phyloP scores from a whole-genome alignment of 75 land plant genomes.

The Selaginella moellendorffii region DNA sequence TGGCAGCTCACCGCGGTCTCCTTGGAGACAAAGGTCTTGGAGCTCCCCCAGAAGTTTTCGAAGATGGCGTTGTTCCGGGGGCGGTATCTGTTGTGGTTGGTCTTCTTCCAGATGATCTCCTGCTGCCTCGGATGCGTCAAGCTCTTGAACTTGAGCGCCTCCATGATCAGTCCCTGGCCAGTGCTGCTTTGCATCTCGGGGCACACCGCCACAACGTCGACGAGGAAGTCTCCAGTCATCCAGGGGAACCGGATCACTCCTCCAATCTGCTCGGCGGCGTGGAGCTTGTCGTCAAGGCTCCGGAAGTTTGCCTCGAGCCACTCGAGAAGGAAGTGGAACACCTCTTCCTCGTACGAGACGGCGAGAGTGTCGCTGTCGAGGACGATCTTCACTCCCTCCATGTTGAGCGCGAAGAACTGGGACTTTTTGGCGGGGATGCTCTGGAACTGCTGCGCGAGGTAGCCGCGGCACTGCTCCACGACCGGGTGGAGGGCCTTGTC shows the following conservation, averaged over 20 bases:
- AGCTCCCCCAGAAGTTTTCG: constrained; percentile 33
- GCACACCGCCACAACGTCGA: constrained; percentile 21
- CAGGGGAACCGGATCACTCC: constrained; percentile 30
- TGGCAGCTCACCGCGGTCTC: constrained; percentile 21
- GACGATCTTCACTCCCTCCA: constrained; percentile 28
- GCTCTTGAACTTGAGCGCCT: constrained; percentile 28
- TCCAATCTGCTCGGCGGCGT: constrained; percentile 14
- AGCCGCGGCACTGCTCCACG: constrained; percentile 23
- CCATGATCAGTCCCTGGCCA: constrained; percentile 30
- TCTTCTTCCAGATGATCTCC: constrained; percentile 25
- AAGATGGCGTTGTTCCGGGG: constrained; percentile 28
- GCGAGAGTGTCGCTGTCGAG: constrained; percentile 25
- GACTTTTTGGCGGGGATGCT: constrained; percentile 20
- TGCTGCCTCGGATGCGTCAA: constrained; percentile 34
- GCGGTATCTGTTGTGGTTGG: constrained; percentile 27
- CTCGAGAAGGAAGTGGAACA: constrained; percentile 21
- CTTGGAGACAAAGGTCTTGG: constrained; percentile 20
- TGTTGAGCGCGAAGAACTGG: constrained; percentile 22
- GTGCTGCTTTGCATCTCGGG: constrained; percentile 19
- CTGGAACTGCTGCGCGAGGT: constrained; percentile 24
- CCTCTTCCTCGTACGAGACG: constrained; percentile 30
- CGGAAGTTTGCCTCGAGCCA: constrained; percentile 28
- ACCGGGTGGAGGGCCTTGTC: constrained; percentile 22
- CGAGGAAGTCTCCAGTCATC: constrained; percentile 29
- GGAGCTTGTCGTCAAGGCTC: constrained; percentile 8